Percentiles rank a stretch among this genome's conserved stretches.
Conservation (phyloP, 176 grass and related monocot species). For the Rhipidocladum racemiflorum region DNA sequence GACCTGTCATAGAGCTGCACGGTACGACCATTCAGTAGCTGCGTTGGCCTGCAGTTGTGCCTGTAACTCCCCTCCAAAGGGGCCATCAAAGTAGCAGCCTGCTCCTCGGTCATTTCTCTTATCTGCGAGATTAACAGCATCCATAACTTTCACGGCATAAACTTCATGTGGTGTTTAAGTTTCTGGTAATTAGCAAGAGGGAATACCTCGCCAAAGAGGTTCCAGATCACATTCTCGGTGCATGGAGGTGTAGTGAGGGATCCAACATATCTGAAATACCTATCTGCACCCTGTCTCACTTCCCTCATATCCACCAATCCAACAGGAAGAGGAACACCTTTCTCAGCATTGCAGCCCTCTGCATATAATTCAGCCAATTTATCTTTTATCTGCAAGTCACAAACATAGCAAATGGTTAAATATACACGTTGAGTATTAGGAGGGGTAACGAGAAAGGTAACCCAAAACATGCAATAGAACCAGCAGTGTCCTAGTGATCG, state of each 20-base stretch:
- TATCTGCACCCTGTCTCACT: constrained; percentile 22
- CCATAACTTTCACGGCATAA: background rate
- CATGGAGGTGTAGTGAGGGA: constrained; percentile 78
- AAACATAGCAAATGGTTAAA: background rate
- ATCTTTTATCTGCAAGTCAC: constrained; percentile 48
- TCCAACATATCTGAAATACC: constrained; percentile 66
- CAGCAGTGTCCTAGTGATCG: background rate
- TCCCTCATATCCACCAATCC: constrained; percentile 43
- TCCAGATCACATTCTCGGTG: constrained; percentile 83
- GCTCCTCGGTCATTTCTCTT: constrained; percentile 64
- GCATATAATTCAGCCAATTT: constrained; percentile 42
- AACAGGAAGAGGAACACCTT: constrained; percentile 42
- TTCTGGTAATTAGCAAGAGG: background rate
- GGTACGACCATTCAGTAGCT: constrained; percentile 46
- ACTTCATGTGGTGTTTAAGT: background rate
- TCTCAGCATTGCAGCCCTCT: constrained; percentile 36
- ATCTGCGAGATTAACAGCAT: constrained; percentile 25
- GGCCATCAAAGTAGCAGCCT: constrained; percentile 54
- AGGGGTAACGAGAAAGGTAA: background rate
- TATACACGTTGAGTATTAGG: background rate
- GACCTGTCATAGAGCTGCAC: constrained; percentile 51
- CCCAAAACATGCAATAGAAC: background rate
- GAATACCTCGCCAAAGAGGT: constrained; percentile 56
- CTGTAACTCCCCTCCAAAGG: constrained; percentile 49
- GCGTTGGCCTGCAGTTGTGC: constrained; percentile 55